A percentile compares a stretch with the other conserved stretches of the same genome.
Evolutionary conservation across 2,329 filamentous ascomycete species (phyloP).

Genomic region (Fusarium transvaalense): DNA sequence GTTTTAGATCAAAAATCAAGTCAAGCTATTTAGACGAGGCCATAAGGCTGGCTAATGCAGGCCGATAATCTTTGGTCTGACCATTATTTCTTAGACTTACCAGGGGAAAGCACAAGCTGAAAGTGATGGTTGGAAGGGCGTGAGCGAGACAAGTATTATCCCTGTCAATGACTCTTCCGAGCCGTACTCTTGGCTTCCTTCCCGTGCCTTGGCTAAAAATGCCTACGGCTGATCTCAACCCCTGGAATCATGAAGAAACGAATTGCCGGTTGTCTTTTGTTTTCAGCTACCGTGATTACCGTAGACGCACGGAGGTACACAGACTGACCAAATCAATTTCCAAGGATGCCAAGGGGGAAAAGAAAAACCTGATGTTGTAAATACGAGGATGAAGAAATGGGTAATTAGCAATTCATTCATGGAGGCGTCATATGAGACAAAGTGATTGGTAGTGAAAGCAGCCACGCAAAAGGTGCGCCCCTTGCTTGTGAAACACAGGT

Average conservation of each 20-base stretch:
- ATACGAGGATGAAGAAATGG: constrained; percentile 27
- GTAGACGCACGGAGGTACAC: constrained; percentile 17
- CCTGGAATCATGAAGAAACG: neutral
- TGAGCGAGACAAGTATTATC: constrained; percentile 25
- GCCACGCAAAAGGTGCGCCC: constrained; percentile 25
- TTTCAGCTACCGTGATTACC: neutral
- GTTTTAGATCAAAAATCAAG: neutral
- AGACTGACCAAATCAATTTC: neutral
- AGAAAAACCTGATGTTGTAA: neutral
- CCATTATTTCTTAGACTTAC: neutral
- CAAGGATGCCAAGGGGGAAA: neutral
- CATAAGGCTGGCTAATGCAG: constrained; percentile 43
- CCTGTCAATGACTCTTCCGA: constrained; percentile 1
- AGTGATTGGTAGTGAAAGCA: constrained; percentile 33
- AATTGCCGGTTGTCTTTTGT: neutral
- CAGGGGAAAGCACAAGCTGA: constrained; percentile 13
- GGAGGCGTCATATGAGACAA: constrained; percentile 24
- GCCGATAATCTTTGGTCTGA: constrained; percentile 10
- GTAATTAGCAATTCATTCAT: neutral
- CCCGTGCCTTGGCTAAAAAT: neutral
- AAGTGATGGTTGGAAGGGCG: neutral
- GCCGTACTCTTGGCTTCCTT: constrained; percentile 7
- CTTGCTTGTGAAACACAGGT: constrained; percentile 11
- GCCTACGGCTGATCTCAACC: neutral
- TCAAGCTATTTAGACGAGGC: neutral